Conservation (phyloP, 1,139 yeast species). For the Hansenula lynferdii region DNA sequence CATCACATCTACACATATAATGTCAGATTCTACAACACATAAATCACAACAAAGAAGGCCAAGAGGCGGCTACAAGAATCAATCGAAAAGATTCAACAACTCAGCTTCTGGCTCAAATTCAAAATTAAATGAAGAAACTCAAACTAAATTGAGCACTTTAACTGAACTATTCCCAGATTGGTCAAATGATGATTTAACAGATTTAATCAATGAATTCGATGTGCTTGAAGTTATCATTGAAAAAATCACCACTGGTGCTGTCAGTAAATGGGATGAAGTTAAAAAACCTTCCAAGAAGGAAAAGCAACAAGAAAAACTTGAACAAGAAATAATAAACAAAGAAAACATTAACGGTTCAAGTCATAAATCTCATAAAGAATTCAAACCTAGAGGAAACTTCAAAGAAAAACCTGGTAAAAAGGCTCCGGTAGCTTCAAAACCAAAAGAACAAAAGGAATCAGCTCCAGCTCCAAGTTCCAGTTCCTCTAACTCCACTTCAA, state of each 20-base stretch:
- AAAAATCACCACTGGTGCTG: conserved; percentile 79
- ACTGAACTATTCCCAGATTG: conserved; percentile 93
- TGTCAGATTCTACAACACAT: conserved; percentile 18
- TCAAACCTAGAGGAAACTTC: not conserved
- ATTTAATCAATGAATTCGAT: conserved; percentile 70
- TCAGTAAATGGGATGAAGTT: conserved; percentile 58
- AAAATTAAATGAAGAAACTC: conserved; percentile 35
- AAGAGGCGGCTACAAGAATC: conserved; percentile 33
- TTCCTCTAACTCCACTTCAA: too few species aligned
- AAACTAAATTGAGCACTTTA: conserved; percentile 52
- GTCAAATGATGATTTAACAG: conserved; percentile 79
- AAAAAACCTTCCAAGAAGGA: conserved; percentile 47
- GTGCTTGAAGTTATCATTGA: conserved; percentile 79
- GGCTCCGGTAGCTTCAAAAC: conserved; percentile 5
- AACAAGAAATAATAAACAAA: conserved; percentile 20
- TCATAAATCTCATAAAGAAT: not conserved
- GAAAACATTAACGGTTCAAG: conserved; percentile 6
- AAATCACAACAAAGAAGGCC: conserved; percentile 22
- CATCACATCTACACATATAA: conserved; percentile 6
- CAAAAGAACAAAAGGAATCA: not conserved
- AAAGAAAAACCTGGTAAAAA: conserved; percentile 16
- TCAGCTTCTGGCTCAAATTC: conserved; percentile 4
- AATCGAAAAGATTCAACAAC: conserved; percentile 39
- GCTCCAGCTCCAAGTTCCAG: conserved; percentile 14
- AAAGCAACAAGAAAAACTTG: conserved; percentile 28